Evolutionary conservation across 1,284 basidiomycete genomes (phyloP).

Genomic region (Puccinia hordei): DNA sequence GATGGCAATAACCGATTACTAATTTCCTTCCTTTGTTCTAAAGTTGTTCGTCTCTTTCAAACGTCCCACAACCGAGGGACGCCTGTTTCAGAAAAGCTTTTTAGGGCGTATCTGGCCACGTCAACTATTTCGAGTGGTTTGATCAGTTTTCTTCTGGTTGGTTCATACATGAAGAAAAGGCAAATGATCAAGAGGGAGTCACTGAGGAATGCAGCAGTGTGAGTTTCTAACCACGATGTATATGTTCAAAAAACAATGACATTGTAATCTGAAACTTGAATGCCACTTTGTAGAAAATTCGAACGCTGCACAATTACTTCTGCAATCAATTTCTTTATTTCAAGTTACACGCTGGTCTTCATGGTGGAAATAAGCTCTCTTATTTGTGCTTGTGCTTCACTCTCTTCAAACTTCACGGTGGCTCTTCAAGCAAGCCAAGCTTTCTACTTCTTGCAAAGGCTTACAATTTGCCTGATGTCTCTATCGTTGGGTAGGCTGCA

Average conservation of each 20-base stretch:
- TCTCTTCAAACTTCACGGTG: slow-evolving; percentile 9
- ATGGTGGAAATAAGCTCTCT: slow-evolving; percentile 1
- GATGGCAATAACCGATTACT: background rate
- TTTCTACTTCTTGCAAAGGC: slow-evolving; percentile 18
- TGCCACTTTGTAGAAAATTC: slow-evolving; percentile 2
- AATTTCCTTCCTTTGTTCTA: background rate
- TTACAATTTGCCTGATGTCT: slow-evolving; percentile 13
- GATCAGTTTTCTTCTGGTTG: slow-evolving; percentile 18
- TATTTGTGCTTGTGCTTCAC: slow-evolving; percentile 20
- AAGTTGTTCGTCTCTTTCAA: slow-evolving; percentile 16
- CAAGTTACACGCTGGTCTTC: slow-evolving; percentile 20
- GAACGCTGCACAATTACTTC: slow-evolving; percentile 8
- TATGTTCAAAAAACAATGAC: background rate
- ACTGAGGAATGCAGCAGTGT: slow-evolving; percentile 12
- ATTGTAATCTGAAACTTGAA: background rate
- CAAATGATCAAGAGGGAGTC: slow-evolving; percentile 13
- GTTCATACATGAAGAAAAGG: slow-evolving; percentile 7
- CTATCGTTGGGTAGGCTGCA: slow-evolving; percentile 15
- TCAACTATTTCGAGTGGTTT: slow-evolving; percentile 8
- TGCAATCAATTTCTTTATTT: background rate
- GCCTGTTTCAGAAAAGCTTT: slow-evolving; percentile 1
- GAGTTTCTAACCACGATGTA: background rate
- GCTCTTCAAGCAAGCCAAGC: slow-evolving; percentile 26
- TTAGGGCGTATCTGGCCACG: slow-evolving; percentile 8
- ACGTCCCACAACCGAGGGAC: background rate